These are phyloP conservation scores for Microcos paniculata DNA, from an alignment of 345 rosid species.

Conservation along the genomic window DNA sequence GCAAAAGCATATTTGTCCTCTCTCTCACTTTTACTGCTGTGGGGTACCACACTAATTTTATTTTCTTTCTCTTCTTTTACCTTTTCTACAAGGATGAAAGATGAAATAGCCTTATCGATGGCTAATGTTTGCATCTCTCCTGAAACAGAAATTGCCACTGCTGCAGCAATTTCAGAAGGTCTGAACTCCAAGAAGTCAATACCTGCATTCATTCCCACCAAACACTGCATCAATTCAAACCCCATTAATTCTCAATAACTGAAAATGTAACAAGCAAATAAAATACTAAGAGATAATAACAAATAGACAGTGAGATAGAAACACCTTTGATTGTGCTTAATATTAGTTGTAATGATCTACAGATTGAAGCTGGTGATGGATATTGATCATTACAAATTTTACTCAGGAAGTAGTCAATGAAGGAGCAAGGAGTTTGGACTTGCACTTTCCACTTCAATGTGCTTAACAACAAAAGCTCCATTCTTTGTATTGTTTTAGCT, in stretches of 20 bases:
- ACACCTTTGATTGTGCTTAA: constrained; percentile 56
- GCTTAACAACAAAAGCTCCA: constrained; percentile 64
- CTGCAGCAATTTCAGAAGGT: constrained; percentile 77
- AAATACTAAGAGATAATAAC: neutral
- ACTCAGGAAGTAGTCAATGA: constrained; percentile 45
- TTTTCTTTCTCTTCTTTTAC: constrained; percentile 26
- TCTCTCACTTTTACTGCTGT: constrained; percentile 11
- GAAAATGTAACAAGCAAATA: constrained; percentile 1
- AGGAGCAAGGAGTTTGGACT: constrained; percentile 53
- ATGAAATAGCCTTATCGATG: constrained; percentile 39
- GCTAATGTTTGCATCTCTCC: constrained; percentile 38
- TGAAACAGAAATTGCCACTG: constrained; percentile 66
- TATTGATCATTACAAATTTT: constrained; percentile 40
- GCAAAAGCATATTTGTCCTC: constrained; percentile 7
- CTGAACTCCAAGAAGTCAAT: constrained; percentile 75
- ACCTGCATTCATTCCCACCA: constrained; percentile 57
- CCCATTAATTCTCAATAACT: constrained; percentile 18
- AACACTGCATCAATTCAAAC: constrained; percentile 27
- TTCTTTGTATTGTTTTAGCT: constrained; percentile 53
- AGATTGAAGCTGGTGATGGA: constrained; percentile 32
- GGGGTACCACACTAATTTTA: neutral
- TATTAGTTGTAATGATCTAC: constrained; percentile 49
- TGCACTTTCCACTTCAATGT: constrained; percentile 71
- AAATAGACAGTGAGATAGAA: neutral
- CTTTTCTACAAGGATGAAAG: constrained; percentile 46